A percentile compares a stretch with the other conserved stretches of the same genome.
phyloP scores from a whole-genome alignment of 768 basidiomycete species.

The Lactarius akahatsu region DNA sequence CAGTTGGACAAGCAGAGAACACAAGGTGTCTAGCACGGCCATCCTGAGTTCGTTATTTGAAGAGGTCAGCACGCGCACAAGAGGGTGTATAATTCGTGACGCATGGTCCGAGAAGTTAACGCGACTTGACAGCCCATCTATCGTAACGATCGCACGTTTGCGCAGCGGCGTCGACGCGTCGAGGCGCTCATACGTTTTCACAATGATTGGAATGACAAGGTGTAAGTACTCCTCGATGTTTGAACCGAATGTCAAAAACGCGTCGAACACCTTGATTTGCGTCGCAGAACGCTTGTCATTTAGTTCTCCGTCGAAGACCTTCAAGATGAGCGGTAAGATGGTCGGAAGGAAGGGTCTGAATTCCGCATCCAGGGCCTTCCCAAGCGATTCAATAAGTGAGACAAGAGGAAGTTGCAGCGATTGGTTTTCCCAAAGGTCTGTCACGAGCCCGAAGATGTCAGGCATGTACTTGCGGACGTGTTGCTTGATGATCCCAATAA shows the following conservation, averaged over 20 bases:
- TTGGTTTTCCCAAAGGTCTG: constrained; percentile 86
- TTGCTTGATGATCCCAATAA: constrained; percentile 95
- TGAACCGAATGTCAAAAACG: constrained; percentile 91
- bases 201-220: constrained; percentile 92
- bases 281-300: constrained; percentile 75
- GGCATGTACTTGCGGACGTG: constrained; percentile 91
- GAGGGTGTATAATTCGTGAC: constrained; percentile 93
- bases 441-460: constrained; percentile 80
- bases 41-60: constrained; percentile 76
- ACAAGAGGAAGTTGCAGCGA: constrained; percentile 89
- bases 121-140: constrained; percentile 84
- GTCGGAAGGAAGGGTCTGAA: constrained; percentile 95
- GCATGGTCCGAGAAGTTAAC: constrained; percentile 99
- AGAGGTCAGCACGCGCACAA: constrained; percentile 79
- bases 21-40: constrained; percentile 90
- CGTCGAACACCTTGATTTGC: constrained; percentile 90
- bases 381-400: constrained; percentile 87
- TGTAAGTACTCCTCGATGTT: constrained; percentile 98
- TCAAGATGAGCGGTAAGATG: constrained; percentile 84
- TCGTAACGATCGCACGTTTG: constrained; percentile 86
- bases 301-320: constrained; percentile 86
- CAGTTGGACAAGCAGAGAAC: constrained; percentile 88
- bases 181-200: constrained; percentile 82
- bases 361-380: constrained; percentile 92
- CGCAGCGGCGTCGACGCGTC: constrained; percentile 74